Evolutionary conservation across 1,139 yeast species (phyloP).

Genomic region (Pichiaceae sp.): DNA sequence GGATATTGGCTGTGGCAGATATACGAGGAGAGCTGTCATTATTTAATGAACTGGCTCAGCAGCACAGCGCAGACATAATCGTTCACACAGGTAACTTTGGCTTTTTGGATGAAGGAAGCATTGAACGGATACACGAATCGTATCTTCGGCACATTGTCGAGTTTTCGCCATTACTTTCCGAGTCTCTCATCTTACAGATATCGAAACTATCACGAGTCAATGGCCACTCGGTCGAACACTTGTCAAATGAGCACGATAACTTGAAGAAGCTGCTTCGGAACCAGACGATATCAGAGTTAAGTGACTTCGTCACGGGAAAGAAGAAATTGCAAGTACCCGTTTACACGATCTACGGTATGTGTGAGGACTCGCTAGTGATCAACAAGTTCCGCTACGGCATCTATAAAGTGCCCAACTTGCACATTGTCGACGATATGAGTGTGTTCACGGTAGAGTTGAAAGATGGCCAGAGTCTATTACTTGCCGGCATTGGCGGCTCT

Average conservation of each 20-base stretch:
- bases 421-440: conserved; percentile 51
- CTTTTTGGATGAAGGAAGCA: conserved; percentile 55
- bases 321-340: conserved; percentile 50
- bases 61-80: conserved; percentile 40
- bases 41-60: conserved; percentile 37
- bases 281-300: conserved; percentile 45
- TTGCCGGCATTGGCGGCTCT: conserved; percentile 70
- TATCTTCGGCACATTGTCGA: conserved; percentile 60
- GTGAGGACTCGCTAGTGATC: conserved; percentile 64
- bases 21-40: conserved; percentile 42
- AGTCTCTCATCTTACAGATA: conserved; percentile 35
- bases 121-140: conserved; percentile 45
- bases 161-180: conserved; percentile 51
- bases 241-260: conserved; percentile 26
- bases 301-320: conserved; percentile 41
- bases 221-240: conserved; percentile 30
- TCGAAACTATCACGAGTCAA: conserved; percentile 38
- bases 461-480: conserved; percentile 36
- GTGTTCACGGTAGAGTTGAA: conserved; percentile 32
- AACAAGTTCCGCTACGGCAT: conserved; percentile 51
- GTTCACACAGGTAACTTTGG: conserved; percentile 80
- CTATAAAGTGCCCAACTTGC: conserved; percentile 46
- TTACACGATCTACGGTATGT: conserved; percentile 67
- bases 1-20: conserved; percentile 45
- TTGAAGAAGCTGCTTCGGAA: conserved; percentile 30